Base-by-base conservation (phyloP, 345 rosid species). In the Abelmoschus esculentus region DNA sequence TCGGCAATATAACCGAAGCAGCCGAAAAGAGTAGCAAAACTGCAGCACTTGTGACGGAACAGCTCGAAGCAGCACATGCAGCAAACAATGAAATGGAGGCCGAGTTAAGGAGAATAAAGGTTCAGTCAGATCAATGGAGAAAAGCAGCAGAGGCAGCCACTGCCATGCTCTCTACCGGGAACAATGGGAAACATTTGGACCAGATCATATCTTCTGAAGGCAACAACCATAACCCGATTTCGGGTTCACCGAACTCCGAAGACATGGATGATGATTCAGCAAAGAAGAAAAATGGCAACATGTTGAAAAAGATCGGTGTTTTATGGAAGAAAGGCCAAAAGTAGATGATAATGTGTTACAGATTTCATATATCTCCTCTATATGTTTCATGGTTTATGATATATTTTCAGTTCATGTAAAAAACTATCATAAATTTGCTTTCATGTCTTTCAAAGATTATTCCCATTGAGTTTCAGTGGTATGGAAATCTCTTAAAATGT, bases 111-210 rank as follows among this genome's bases (percentile, higher is more conserved):
- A 90, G 83, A 83, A 75, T 92, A 53, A 95, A 92, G 78, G 99
- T 92, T 69, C 99, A 95, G 74, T 80, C 96, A 44, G 96, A 95
- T 71, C 99, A 92, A 70, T 92, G 99, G 99, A 86, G 98, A 83
- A 95, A 95, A 82, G 99, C 99, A 3, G 98, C 97, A 0, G 99
- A 95, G 81, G 93, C 92, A 10, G 99, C 99, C 0, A 87, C 99
- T 34, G 72, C 98, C 49, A 89, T 92, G 89, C 81, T 95, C 67
- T 83, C 96, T 31, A 75, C 85, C 8, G 89, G 89, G 65, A 91
- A 86, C 82, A 84, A 84, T 4, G 95, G 95, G 61, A 91, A 89
- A 80, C 73, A 78, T 9, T 83, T 64, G n/a, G 92, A 91, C 66
- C 80, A 87, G 72, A 67, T 87, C 0, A 84, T 87, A 38, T 86